Percentiles rank a stretch among this genome's conserved stretches.
phyloP scores from a whole-genome alignment of 2,329 filamentous ascomycete species.

The Parastagonospora avenae region DNA sequence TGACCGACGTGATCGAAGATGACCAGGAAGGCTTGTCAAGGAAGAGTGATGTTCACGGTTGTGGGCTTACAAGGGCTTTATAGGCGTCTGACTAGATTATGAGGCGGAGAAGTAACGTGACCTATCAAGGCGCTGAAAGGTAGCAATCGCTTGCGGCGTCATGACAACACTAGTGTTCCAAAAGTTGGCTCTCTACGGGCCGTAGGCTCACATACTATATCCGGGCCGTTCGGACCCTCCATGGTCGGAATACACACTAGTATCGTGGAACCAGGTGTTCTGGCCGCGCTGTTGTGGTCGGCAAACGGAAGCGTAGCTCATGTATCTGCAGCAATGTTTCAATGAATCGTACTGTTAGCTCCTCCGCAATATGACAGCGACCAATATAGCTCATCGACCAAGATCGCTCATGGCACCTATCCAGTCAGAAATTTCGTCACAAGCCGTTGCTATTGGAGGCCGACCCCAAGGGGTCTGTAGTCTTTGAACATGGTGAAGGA shows the following conservation, averaged over 20 bases:
- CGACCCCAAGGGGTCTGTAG: not conserved
- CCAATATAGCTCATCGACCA: no score
- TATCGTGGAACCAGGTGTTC: not conserved
- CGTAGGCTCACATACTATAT: not conserved
- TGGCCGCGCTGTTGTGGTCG: no score
- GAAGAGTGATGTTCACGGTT: not conserved
- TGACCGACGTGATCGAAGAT: no score
- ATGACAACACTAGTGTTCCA: not conserved
- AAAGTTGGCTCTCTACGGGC: not conserved
- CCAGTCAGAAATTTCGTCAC: not conserved
- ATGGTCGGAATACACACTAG: not conserved
- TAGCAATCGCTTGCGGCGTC: slow-evolving; percentile 1
- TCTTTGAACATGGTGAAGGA: not conserved
- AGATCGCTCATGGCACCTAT: no score
- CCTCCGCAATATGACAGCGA: no score
- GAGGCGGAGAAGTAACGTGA: not conserved
- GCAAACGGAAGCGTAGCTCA: no score
- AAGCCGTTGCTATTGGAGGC: not conserved
- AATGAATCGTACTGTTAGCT: no score
- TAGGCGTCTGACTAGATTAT: not conserved
- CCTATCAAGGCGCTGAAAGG: not conserved
- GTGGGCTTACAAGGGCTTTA: not conserved
- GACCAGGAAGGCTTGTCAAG: no score
- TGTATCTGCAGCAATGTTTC: no score
- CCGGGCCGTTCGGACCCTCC: not conserved